Evolutionary conservation across 2,329 filamentous ascomycete genomes (phyloP), one percentile per base, ranked within the genome.

Genomic region (Sarocladium kiliense): DNA sequence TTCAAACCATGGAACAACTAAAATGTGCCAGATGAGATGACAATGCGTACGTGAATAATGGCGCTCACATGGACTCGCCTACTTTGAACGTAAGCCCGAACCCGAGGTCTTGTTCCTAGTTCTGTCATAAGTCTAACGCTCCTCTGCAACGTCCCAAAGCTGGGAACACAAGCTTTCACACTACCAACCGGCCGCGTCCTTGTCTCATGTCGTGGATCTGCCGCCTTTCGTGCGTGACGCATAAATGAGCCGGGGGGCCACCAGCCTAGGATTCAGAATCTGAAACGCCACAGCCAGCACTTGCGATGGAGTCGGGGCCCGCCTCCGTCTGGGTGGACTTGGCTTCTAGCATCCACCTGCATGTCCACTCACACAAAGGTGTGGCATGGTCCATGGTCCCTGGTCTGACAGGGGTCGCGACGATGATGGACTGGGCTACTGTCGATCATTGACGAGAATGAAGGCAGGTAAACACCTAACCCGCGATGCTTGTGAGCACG

Each of bases 361-460:
- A 30, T 16, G 14, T 30, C 44, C 44, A 47, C 44, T n/a, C 25
- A 30, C 14, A 44, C 39, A 44, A 14, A 9, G 7, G 9, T 39
- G 41, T 44, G 41, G 41, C 41, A 25, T 18, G 10, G n/a, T 18
- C 41, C 37, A n/a, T 21, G 10, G 14, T n/a, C 47, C 44, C 44
- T 32, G 23, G 10, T 36, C 47, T 36, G 47, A 36, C 30, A 51
- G 47, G 47, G 47, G 47, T 34, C 10, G 4, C 16, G 26, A 30
- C 25, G 30, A 47, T 27, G 47, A 36, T 36, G 47, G 47, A 34
- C 27, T 36, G 47, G 47, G 27, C 30, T 51, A 18, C 25, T 51
- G 47, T 51, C 47, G 47, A 51, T 51, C 47, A 51, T 51, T 51
- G 47, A 51, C 47, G 16, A 34, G 26, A 51, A 21, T 23, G 3